These are phyloP conservation scores for Notholithocarpus densiflorus DNA, from an alignment of 306 rosid genomes.

Conservation along the genomic window DNA sequence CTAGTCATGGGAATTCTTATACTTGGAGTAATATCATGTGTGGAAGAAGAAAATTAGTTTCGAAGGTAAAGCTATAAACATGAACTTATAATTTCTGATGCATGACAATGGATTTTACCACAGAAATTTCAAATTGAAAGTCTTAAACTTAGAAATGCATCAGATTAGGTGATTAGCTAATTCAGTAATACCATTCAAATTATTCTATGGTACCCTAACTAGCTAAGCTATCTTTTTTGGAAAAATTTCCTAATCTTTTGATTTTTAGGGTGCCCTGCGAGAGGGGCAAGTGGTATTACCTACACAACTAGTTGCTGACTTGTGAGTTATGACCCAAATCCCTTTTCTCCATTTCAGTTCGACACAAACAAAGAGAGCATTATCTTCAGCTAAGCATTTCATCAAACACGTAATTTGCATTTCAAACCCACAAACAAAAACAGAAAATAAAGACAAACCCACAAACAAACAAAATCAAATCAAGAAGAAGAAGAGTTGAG, in stretches of 20 bases:
- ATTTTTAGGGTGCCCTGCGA: constrained; percentile 43
- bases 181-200: neutral
- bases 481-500: no score
- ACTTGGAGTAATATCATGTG: neutral
- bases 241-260: neutral
- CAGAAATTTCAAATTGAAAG: no score
- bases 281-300: constrained; percentile 44
- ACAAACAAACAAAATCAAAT: no score
- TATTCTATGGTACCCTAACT: neutral
- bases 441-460: no score
- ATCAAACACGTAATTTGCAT: no score
- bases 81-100: neutral
- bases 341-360: no score
- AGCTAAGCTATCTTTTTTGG: neutral
- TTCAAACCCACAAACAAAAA: no score
- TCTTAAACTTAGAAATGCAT: neutral
- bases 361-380: no score
- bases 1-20: neutral
- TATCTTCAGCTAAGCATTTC: no score
- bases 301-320: no score
- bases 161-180: neutral
- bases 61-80: neutral
- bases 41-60: neutral
- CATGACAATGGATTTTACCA: neutral
- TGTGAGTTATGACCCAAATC: no score